These are phyloP conservation scores for Linnemannia zychae DNA, from an alignment of 192 early-diverging fungal species.

Conservation along the genomic window DNA sequence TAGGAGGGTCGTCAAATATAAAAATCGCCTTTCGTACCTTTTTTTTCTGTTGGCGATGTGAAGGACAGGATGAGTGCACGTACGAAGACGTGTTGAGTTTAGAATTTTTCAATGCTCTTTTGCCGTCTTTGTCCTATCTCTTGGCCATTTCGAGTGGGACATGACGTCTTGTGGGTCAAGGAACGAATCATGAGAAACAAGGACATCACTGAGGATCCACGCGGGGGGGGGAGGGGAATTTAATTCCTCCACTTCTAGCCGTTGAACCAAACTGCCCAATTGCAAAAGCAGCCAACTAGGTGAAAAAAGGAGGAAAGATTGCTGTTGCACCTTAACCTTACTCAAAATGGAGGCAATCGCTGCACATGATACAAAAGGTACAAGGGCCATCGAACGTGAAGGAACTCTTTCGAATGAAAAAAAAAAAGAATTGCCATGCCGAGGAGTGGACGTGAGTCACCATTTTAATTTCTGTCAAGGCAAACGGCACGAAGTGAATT, in stretches of 20 bases:
- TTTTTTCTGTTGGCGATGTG: too few species aligned
- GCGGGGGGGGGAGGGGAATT: too few species aligned
- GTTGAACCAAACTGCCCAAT: not conserved
- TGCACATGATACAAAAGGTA: not conserved
- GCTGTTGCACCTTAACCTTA: not conserved
- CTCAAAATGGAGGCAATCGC: not conserved
- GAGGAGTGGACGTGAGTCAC: not conserved
- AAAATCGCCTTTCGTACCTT: too few species aligned
- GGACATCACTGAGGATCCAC: not conserved
- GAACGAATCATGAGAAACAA: not conserved
- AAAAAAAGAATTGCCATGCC: not conserved
- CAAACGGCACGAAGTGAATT: too few species aligned
- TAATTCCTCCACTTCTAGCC: too few species aligned
- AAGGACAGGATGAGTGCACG: too few species aligned
- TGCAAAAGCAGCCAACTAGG: not conserved
- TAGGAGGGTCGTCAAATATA: too few species aligned
- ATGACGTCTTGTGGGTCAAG: too few species aligned
- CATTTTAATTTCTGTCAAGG: not conserved
- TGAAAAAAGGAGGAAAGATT: not conserved
- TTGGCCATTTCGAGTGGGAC: too few species aligned
- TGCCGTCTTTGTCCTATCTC: too few species aligned
- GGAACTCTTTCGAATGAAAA: not conserved
- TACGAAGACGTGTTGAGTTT: too few species aligned
- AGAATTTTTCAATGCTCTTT: too few species aligned
- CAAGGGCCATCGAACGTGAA: not conserved